A percentile compares a stretch with the other conserved stretches of the same genome.
Conservation (phyloP, 1,139 yeast species). For the Nakaseomyces uthaithaninus region DNA sequence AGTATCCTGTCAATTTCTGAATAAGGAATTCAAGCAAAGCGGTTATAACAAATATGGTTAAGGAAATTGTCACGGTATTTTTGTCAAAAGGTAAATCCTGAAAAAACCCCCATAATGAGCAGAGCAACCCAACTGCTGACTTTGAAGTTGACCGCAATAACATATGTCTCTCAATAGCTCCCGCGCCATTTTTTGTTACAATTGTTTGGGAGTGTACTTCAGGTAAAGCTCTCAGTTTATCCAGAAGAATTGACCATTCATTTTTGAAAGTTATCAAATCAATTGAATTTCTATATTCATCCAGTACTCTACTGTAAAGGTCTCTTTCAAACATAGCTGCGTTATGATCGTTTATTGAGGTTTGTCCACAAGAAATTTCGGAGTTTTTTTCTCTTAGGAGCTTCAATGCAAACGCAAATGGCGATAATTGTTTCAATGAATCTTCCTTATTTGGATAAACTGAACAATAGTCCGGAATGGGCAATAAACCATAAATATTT, state of each 20-base stretch:
- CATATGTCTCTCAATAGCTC: background rate
- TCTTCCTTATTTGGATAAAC: constrained; percentile 57
- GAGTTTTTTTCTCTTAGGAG: constrained; percentile 59
- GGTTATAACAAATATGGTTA: background rate
- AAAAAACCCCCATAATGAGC: background rate
- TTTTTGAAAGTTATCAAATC: background rate
- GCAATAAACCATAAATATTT: constrained; percentile 30
- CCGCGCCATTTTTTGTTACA: background rate
- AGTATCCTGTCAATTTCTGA: constrained; percentile 24
- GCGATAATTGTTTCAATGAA: constrained; percentile 41
- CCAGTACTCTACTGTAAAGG: background rate
- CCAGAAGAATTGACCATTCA: background rate
- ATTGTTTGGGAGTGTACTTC: background rate
- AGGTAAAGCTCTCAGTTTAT: background rate
- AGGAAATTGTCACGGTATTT: background rate
- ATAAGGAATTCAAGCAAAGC: background rate
- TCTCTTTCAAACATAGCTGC: constrained; percentile 1
- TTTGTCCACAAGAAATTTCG: constrained; percentile 47
- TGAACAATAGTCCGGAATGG: constrained; percentile 6
- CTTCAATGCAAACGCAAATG: constrained; percentile 26
- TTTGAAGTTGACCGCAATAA: background rate
- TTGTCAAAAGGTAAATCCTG: background rate
- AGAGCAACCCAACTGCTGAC: background rate
- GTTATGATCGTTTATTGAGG: background rate
- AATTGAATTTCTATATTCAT: background rate